A percentile compares a stretch with the other conserved stretches of the same genome.
phyloP scores from a whole-genome alignment of 208 protist genomes.

The Leishmania mexicana region DNA sequence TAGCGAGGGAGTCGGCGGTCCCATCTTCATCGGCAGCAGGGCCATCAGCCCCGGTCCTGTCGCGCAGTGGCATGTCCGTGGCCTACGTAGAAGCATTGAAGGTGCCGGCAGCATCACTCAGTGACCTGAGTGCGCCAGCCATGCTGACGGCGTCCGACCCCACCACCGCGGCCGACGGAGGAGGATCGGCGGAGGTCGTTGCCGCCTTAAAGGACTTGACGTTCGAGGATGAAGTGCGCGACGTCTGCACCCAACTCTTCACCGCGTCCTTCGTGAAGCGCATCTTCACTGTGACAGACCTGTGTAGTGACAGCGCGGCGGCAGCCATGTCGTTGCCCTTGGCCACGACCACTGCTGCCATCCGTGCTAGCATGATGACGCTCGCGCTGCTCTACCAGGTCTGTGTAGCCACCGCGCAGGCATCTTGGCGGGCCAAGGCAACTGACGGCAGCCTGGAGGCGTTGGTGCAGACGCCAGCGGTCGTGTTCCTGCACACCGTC shows the following conservation, averaged over 20 bases:
- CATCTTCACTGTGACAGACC: slow-evolving; percentile 10
- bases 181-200: background rate
- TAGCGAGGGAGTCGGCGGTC: slow-evolving; percentile 6
- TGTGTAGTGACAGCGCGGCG: slow-evolving; percentile 1
- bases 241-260: slow-evolving; percentile 20
- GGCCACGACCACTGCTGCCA: background rate
- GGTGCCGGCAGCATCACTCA: slow-evolving; percentile 20
- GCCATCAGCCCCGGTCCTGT: slow-evolving; percentile 4
- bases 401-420: slow-evolving; percentile 14
- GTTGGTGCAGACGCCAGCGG: slow-evolving; percentile 8
- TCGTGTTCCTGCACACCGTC: slow-evolving; percentile 16
- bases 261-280: slow-evolving; percentile 9
- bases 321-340: background rate
- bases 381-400: slow-evolving; percentile 34
- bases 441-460: slow-evolving; percentile 11
- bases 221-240: slow-evolving; percentile 33
- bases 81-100: slow-evolving; percentile 30
- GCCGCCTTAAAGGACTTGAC: slow-evolving; percentile 10
- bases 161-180: background rate
- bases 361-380: slow-evolving; percentile 13
- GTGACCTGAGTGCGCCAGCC: slow-evolving; percentile 20
- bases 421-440: slow-evolving; percentile 23
- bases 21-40: background rate
- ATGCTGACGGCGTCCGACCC: background rate
- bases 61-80: slow-evolving; percentile 26